Base-by-base conservation (phyloP, 2,329 filamentous ascomycete species). In the Ambrosiella xylebori region DNA sequence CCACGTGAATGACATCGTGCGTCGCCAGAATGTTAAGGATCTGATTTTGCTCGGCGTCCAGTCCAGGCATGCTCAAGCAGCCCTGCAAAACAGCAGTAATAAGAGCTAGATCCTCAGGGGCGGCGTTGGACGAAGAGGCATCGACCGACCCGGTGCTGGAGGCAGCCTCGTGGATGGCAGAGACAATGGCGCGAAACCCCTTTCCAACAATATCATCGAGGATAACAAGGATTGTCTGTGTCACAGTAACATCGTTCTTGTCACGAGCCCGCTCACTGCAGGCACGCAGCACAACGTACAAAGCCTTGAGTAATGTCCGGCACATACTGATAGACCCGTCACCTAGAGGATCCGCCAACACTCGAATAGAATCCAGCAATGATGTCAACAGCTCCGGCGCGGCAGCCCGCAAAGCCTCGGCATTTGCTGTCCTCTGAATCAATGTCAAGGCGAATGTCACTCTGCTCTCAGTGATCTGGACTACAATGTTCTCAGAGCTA, bases 1-100 rank as follows among this genome's bases (percentile, higher is more conserved):
- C 90, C 61, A 89, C 86, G 65, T 91, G 86, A 51, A 88, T 77
- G 0, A 84, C 84, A 62, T 86, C 82, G 66, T 89, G 82, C 52
- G 80, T 79, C 1, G 79, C 74, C 74, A 88, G 75, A 63, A 83
- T 82, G 65, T 82, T 79, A 57, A 88, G 76, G 41, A 91, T 79
- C 64, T 88, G 84, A 12, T 79, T 75, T 62, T 86, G 81, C 54
- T 82, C 80, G 63, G 86, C 78, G 57, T 86, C 81, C 61, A 88
- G 83, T 53, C 84, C 83, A 0, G 88, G 87, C 37, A 95, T 78
- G 62, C 82, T 81, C 13, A 97, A 75, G 63, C 87, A 85, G 38
- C 85, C 86, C 69, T 96, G 90, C 41, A 97, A 73, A 50, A 97
- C 85, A 2, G 88, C 90, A 9, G 88, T 95, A 50, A 98, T 71